Conservation (phyloP, 2,329 filamentous ascomycete genomes). For the Aspergillus awamori region DNA sequence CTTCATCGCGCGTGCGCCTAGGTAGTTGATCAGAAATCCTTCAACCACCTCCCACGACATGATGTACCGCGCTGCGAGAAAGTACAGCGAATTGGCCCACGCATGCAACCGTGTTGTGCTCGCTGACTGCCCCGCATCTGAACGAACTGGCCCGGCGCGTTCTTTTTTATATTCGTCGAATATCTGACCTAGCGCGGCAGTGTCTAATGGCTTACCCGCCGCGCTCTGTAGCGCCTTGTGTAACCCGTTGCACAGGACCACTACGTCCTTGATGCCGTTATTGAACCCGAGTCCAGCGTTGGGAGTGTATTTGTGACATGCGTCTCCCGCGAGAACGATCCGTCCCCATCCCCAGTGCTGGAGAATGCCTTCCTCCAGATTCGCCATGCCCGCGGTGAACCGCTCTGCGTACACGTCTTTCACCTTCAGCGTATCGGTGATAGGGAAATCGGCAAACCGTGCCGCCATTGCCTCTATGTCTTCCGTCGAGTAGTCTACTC, state of each 20-base stretch:
- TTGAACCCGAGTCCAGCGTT: slow-evolving; percentile 39
- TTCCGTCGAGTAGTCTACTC: slow-evolving; percentile 27
- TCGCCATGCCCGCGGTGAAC: slow-evolving; percentile 32
- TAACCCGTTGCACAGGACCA: slow-evolving; percentile 21
- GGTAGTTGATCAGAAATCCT: not conserved
- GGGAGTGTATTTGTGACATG: slow-evolving; percentile 45
- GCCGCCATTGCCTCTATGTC: slow-evolving; percentile 33
- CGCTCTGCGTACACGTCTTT: slow-evolving; percentile 31
- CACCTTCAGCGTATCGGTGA: slow-evolving; percentile 31
- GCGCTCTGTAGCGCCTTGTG: not conserved
- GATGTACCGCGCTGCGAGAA: not conserved
- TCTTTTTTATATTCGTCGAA: slow-evolving; percentile 9
- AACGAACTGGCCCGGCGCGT: not conserved
- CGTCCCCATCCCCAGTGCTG: slow-evolving; percentile 40
- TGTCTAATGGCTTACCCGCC: no score
- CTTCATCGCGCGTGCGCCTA: not conserved
- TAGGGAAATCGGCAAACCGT: slow-evolving; percentile 29
- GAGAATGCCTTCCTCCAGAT: slow-evolving; percentile 44
- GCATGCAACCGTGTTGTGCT: not conserved
- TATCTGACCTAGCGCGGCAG: not conserved
- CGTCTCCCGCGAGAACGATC: slow-evolving; percentile 42
- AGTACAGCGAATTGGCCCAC: not conserved
- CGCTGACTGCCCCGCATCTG: not conserved
- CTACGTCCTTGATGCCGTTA: slow-evolving; percentile 38
- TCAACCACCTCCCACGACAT: not conserved